Evolutionary conservation across 2,329 filamentous ascomycete genomes (phyloP).

Genomic region (Fusarium liriodendri): DNA sequence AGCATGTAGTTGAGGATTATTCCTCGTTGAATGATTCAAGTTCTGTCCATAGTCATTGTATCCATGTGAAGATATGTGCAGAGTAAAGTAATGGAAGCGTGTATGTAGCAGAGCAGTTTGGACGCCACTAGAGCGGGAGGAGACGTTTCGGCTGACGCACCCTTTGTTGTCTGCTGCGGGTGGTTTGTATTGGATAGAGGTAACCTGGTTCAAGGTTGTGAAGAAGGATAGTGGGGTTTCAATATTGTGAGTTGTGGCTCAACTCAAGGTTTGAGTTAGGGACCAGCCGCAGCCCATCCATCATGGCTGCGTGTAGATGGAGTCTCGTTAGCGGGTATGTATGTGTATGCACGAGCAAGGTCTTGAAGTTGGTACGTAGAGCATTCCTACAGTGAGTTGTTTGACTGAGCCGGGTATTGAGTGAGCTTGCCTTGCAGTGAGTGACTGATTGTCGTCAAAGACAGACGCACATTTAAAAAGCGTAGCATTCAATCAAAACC

Average conservation of each 20-base stretch:
- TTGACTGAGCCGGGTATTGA: neutral
- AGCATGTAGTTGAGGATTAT: neutral
- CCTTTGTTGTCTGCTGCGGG: neutral
- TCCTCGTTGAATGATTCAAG: neutral
- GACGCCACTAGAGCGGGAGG: neutral
- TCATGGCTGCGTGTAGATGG: neutral
- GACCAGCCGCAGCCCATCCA: neutral
- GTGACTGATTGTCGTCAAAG: neutral
- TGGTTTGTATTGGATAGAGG: neutral
- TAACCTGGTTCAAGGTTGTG: neutral
- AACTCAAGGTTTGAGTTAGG: conserved; percentile 3
- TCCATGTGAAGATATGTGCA: too few species aligned
- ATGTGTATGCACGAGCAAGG: neutral
- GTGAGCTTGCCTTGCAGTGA: neutral
- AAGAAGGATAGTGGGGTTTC: neutral
- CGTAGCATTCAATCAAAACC: conserved; percentile 12
- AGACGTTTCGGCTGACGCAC: neutral
- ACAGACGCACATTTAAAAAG: conserved; percentile 3
- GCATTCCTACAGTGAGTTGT: neutral
- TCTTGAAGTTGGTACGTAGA: neutral
- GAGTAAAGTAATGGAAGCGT: neutral
- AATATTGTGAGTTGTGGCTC: neutral
- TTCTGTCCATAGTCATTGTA: neutral
- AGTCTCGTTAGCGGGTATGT: neutral
- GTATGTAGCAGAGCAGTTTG: neutral